A percentile compares a stretch with the other conserved stretches of the same genome.
Evolutionary conservation across 2,329 filamentous ascomycete genomes (phyloP).

Genomic region (Aspergillus caelatus): DNA sequence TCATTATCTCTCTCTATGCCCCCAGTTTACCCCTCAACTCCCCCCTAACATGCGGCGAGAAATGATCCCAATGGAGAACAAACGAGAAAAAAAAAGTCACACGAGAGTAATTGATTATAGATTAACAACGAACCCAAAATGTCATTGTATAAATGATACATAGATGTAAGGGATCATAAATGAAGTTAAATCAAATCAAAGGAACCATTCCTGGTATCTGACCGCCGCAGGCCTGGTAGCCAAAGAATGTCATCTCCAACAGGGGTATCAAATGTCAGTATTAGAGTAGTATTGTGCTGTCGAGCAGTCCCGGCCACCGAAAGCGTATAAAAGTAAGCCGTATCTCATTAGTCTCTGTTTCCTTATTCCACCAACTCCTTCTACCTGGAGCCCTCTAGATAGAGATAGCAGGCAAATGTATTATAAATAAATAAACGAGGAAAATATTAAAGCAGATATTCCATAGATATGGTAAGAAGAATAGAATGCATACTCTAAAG

Average conservation of each 20-base stretch:
- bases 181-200: neutral
- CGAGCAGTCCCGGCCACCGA: neutral
- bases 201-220: neutral
- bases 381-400: neutral
- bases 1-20: neutral
- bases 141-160: neutral
- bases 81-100: neutral
- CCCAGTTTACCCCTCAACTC: too few species aligned
- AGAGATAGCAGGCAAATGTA: neutral
- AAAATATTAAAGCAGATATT: neutral
- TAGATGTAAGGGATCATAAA: neutral
- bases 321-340: constrained; percentile 1
- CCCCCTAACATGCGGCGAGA: neutral
- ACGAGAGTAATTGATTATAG: neutral
- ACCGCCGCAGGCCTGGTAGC: neutral
- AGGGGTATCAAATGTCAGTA: constrained; percentile 1
- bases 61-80: neutral
- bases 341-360: constrained; percentile 1
- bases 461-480: neutral
- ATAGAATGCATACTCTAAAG: neutral
- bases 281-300: neutral
- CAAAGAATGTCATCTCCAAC: neutral
- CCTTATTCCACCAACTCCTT: neutral
- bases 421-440: neutral
- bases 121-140: neutral